phyloP scores from a whole-genome alignment of 163 green algal species.

The Trebouxia gelatinosa region DNA sequence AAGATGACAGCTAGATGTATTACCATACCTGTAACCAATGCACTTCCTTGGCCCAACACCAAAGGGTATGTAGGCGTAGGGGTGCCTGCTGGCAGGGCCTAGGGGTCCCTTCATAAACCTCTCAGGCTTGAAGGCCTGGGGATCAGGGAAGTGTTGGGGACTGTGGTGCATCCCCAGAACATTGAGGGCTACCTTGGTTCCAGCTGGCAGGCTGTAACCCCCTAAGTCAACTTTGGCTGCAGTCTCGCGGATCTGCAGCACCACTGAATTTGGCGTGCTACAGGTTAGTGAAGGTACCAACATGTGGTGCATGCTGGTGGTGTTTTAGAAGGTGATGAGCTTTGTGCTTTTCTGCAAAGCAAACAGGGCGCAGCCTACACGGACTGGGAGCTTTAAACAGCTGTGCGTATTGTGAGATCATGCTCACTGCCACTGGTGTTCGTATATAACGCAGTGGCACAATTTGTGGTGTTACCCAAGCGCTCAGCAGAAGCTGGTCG shows the following conservation, averaged over 20 bases:
- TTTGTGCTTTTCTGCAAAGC: too few species aligned
- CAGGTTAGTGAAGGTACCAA: too few species aligned
- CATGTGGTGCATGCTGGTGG: too few species aligned
- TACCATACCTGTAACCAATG: conserved; percentile 40
- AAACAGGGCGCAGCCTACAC: too few species aligned
- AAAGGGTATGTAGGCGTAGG: conserved; percentile 44
- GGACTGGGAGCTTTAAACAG: too few species aligned
- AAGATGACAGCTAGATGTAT: conserved; percentile 26
- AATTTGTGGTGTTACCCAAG: too few species aligned
- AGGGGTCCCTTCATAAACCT: background rate
- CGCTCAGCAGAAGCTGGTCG: too few species aligned
- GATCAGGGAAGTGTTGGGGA: conserved; percentile 6
- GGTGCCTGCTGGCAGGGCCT: conserved; percentile 3
- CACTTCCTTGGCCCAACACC: conserved; percentile 44
- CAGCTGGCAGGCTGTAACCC: conserved; percentile 30
- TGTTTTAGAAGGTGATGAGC: too few species aligned
- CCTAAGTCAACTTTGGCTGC: background rate
- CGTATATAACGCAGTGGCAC: too few species aligned
- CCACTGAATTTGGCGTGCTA: too few species aligned
- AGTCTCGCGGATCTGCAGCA: conserved; percentile 1
- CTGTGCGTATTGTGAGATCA: too few species aligned
- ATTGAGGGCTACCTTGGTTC: conserved; percentile 36
- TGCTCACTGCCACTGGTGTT: too few species aligned
- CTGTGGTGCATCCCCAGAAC: conserved; percentile 28
- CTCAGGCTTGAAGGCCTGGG: conserved; percentile 9